A percentile compares a stretch with the other conserved stretches of the same genome.
Conservation (phyloP, 2,329 filamentous ascomycete species). For the Aaosphaeria arxii region DNA sequence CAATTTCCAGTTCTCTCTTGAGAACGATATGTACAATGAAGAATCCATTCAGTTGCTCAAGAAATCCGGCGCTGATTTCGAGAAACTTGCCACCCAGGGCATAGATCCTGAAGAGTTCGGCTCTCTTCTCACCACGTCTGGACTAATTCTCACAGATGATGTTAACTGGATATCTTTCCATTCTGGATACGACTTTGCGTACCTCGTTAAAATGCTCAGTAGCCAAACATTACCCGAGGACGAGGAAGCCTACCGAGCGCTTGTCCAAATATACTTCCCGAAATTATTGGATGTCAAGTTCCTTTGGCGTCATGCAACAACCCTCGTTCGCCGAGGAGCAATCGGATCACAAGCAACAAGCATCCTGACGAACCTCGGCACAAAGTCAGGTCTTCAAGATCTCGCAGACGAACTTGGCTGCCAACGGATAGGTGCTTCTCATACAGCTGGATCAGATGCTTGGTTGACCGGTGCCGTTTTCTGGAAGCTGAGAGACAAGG, state of each 20-base stretch:
- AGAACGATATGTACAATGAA: conserved; percentile 97
- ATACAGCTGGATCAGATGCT: conserved; percentile 92
- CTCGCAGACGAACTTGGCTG: conserved; percentile 91
- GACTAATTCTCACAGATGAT: conserved; percentile 80
- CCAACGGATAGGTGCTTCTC: conserved; percentile 80
- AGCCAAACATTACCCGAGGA: conserved; percentile 81
- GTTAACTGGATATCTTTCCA: conserved; percentile 98
- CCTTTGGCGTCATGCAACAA: conserved; percentile 83
- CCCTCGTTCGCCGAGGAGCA: conserved; percentile 54
- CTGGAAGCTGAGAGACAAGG: conserved; percentile 85
- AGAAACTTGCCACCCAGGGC: conserved; percentile 77
- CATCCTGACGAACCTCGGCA: conserved; percentile 79
- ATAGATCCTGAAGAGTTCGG: conserved; percentile 91
- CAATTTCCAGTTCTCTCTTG: conserved; percentile 95
- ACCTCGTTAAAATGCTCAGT: conserved; percentile 89
- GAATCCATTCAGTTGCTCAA: conserved; percentile 89
- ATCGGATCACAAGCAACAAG: conserved; percentile 54
- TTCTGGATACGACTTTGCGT: conserved; percentile 96
- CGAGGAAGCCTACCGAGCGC: conserved; percentile 82
- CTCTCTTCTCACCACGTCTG: conserved; percentile 84
- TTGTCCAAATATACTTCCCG: conserved; percentile 91
- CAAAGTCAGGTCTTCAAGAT: conserved; percentile 88
- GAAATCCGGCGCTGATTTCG: conserved; percentile 90
- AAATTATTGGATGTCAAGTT: conserved; percentile 95
- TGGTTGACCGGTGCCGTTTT: conserved; percentile 92